phyloP scores from a whole-genome alignment of 1,284 basidiomycete genomes.

The Microbotryomycetes sp. region DNA sequence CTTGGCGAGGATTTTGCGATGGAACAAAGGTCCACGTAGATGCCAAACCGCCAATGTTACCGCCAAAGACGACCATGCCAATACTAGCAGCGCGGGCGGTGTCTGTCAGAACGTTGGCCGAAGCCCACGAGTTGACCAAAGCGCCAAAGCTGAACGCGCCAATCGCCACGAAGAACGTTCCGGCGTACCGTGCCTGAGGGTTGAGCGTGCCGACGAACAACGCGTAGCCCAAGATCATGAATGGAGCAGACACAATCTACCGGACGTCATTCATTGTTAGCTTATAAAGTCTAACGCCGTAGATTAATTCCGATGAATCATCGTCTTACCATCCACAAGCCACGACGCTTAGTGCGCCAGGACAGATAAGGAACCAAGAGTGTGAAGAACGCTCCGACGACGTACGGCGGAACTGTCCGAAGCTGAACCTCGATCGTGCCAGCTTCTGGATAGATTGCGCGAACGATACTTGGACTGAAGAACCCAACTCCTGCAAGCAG shows the following conservation, averaged over 20 bases:
- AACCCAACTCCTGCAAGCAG: constrained; percentile 34
- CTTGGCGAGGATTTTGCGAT: constrained; percentile 9
- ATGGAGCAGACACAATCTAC: constrained; percentile 33
- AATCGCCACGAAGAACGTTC: constrained; percentile 35
- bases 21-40: constrained; percentile 36
- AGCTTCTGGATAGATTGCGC: constrained; percentile 39
- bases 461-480: constrained; percentile 39
- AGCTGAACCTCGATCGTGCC: constrained; percentile 40
- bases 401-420: constrained; percentile 41
- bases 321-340: constrained; percentile 35
- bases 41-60: constrained; percentile 38
- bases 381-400: constrained; percentile 33
- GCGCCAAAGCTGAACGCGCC: constrained; percentile 39
- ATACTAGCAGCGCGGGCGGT: constrained; percentile 35
- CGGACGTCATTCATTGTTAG: no score
- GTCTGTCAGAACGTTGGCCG: constrained; percentile 38
- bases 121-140: constrained; percentile 23
- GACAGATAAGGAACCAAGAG: constrained; percentile 34
- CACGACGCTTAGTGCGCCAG: constrained; percentile 37
- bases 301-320: no score
- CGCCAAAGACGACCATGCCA: constrained; percentile 35
- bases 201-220: constrained; percentile 33
- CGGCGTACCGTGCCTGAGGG: constrained; percentile 34
- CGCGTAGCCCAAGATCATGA: constrained; percentile 31
- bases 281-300: no score